Base-by-base conservation (phyloP, 2,329 filamentous ascomycete species). In the Colletotrichum viniferum region DNA sequence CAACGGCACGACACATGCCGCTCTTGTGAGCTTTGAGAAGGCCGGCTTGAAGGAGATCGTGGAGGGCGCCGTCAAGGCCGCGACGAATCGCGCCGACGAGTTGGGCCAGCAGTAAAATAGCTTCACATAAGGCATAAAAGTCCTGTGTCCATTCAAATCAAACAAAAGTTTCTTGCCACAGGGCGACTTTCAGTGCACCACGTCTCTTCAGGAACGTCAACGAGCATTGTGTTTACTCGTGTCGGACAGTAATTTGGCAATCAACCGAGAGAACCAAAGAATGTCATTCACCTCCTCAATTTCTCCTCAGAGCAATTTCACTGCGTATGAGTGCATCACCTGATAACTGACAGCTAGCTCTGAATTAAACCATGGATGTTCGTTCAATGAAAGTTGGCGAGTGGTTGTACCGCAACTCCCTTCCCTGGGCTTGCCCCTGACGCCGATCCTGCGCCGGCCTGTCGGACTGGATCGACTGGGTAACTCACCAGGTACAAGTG, bases 1-100 rank as follows among this genome's bases (percentile, higher is more conserved):
- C 28, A 89, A 88, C 77, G 88, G 88, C 34, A 89, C 88, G 4
- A 89, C 88, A 0, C 82, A 88, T 56, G 88, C 88, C 14, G 88
- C 87, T 0, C 82, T 89, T 18, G 81, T 87, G 72, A 88, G 86
- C 79, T 89, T 89, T 43, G 86, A 88, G 77, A 82, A 83, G 32
- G 84, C 84, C 0, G 85, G 85, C 0, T 82, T 89, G 60, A 82
- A 85, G 78, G 83, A 82, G 0, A 84, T 86, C 38, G 87, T 89
- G 4, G 82, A 86, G 74, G 85, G 85, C 75, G 87, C 85, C 1
- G 87, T 89, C 64, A 86, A 85, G 77, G 88, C 88, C 1, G 87
- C 88, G 2, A 82, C 84, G 2, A 79, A 81, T 66, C 83, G 87
- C 32, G 84, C 84, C 0, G 83, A 84, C 68, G 87, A 89, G 81